Evolutionary conservation across 768 basidiomycete species (phyloP).

Genomic region (Hericium alpestre): DNA sequence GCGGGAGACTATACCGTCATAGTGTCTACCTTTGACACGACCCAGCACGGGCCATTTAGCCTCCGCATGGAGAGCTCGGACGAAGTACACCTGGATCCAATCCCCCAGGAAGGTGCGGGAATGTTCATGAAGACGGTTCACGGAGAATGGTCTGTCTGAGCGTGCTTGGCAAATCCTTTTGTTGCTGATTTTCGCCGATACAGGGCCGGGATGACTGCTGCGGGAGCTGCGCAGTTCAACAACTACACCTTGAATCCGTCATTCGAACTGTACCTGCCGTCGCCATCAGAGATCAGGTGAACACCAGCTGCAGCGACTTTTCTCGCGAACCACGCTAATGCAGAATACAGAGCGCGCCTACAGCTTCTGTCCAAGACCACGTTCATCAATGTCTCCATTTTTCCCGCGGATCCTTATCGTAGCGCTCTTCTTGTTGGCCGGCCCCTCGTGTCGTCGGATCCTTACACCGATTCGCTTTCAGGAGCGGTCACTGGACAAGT

Average conservation of each 20-base stretch:
- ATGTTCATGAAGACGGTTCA: conserved; percentile 65
- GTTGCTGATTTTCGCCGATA: not conserved
- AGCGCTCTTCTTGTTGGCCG: conserved; percentile 18
- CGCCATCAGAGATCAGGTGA: conserved; percentile 48
- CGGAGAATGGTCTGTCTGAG: conserved; percentile 55
- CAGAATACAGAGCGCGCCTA: conserved; percentile 48
- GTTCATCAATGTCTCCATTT: conserved; percentile 54
- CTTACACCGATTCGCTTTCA: conserved; percentile 64
- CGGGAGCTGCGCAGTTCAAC: conserved; percentile 57
- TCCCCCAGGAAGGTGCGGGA: conserved; percentile 83
- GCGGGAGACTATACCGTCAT: conserved; percentile 76
- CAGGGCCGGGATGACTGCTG: conserved; percentile 52
- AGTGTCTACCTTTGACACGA: conserved; percentile 77
- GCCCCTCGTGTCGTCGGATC: conserved; percentile 60
- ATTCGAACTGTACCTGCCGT: conserved; percentile 48
- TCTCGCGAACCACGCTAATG: too few relatives aligned
- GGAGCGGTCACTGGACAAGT: conserved; percentile 56
- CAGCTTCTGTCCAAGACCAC: conserved; percentile 41
- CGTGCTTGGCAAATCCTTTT: not conserved
- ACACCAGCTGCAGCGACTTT: conserved; percentile 11
- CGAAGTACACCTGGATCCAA: conserved; percentile 49
- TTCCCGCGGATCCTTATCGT: conserved; percentile 23
- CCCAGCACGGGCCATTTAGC: conserved; percentile 53
- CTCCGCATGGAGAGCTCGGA: conserved; percentile 53
- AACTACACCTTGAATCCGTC: conserved; percentile 60